These are phyloP conservation scores for Cladosporium sp. DNA, from an alignment of 2,329 filamentous ascomycete genomes.

Conservation along the genomic window DNA sequence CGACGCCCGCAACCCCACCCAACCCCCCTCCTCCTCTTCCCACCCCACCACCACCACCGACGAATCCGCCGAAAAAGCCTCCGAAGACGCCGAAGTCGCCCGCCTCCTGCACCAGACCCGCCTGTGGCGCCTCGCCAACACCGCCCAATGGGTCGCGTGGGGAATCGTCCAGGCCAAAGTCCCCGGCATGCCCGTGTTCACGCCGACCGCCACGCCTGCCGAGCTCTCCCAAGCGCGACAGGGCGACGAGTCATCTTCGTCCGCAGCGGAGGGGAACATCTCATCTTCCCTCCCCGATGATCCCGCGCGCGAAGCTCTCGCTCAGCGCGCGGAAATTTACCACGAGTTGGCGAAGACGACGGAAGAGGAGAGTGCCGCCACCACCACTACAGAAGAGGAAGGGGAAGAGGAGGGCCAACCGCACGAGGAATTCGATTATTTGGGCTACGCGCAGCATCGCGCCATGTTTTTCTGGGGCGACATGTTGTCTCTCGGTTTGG, in stretches of 20 bases:
- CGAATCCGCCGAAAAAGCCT: slow-evolving; percentile 49
- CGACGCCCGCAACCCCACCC: slow-evolving; percentile 56
- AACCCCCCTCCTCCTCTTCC: slow-evolving; percentile 34
- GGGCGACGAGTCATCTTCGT: slow-evolving; percentile 20
- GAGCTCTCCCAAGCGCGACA: slow-evolving; percentile 15
- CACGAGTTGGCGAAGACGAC: slow-evolving; percentile 15
- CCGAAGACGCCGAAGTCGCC: slow-evolving; percentile 62
- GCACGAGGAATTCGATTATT: slow-evolving; percentile 83
- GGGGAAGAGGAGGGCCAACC: slow-evolving; percentile 50
- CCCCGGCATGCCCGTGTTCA: slow-evolving; percentile 60
- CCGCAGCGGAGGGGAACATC: slow-evolving; percentile 29
- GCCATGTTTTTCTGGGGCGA: slow-evolving; percentile 96
- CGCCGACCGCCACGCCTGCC: slow-evolving; percentile 24
- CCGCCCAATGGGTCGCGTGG: slow-evolving; percentile 91
- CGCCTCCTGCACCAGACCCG: slow-evolving; percentile 72
- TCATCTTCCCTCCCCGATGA: slow-evolving; percentile 15
- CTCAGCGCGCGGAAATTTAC: slow-evolving; percentile 26
- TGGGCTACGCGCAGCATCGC: slow-evolving; percentile 84
- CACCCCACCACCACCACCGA: slow-evolving; percentile 17
- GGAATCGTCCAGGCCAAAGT: slow-evolving; percentile 93
- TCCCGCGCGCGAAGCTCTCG: slow-evolving; percentile 22
- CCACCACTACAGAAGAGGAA: slow-evolving; percentile 29
- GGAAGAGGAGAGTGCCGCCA: slow-evolving; percentile 12
- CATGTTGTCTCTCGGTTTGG: slow-evolving; percentile 69
- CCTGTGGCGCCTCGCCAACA: slow-evolving; percentile 84